These are phyloP conservation scores for Platanthera guangdongensis DNA, from an alignment of 106 monocot species.

Conservation along the genomic window DNA sequence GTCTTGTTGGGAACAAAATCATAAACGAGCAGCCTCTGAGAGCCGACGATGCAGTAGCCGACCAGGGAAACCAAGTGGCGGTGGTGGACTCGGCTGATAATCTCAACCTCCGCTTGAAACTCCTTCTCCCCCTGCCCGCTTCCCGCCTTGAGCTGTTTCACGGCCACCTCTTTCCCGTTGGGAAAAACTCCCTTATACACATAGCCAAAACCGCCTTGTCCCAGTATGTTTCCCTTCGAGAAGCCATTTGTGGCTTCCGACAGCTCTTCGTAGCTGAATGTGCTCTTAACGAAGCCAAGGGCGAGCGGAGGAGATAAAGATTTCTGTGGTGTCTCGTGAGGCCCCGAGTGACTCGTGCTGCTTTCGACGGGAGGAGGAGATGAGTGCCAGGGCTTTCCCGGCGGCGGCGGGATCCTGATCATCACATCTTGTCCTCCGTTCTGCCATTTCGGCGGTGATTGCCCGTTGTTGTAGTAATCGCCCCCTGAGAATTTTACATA, in stretches of 20 bases:
- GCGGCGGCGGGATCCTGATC: slow-evolving; percentile 29
- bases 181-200: slow-evolving; percentile 74
- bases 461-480: slow-evolving; percentile 11
- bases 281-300: slow-evolving; percentile 64
- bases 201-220: slow-evolving; percentile 84
- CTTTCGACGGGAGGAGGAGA: slow-evolving; percentile 24
- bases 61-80: slow-evolving; percentile 83
- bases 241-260: slow-evolving; percentile 53
- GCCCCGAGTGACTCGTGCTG: slow-evolving; percentile 39
- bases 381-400: slow-evolving; percentile 10
- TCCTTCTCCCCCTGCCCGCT: slow-evolving; percentile 80
- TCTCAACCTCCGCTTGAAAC: slow-evolving; percentile 91
- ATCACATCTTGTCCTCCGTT: slow-evolving; percentile 5
- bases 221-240: slow-evolving; percentile 51
- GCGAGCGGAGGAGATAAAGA: slow-evolving; percentile 29
- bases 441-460: slow-evolving; percentile 17
- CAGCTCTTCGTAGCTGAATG: slow-evolving; percentile 71
- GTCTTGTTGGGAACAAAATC: slow-evolving; percentile 87
- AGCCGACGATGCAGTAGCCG: slow-evolving; percentile 67
- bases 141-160: slow-evolving; percentile 76
- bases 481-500: background rate
- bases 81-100: slow-evolving; percentile 87
- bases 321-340: slow-evolving; percentile 26
- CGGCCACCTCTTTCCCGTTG: slow-evolving; percentile 70
- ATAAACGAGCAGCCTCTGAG: slow-evolving; percentile 66